Conservation (phyloP, 2,329 filamentous ascomycete genomes). For the Aspergillus vadensis region DNA sequence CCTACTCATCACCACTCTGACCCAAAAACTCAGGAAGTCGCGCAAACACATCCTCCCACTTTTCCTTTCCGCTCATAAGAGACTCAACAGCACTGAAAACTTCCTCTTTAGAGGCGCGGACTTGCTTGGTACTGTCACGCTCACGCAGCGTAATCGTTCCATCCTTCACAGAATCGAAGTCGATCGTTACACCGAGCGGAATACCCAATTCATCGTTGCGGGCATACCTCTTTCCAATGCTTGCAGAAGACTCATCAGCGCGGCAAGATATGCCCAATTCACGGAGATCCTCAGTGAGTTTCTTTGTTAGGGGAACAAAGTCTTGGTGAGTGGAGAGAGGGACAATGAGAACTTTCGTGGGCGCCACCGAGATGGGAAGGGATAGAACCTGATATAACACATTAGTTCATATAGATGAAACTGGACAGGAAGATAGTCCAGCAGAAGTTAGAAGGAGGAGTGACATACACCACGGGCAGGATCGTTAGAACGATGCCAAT, state of each 20-base stretch:
- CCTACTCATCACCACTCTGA: constrained; percentile 54
- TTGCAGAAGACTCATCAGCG: constrained; percentile 86
- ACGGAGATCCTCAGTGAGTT: constrained; percentile 75
- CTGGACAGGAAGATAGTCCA: neutral
- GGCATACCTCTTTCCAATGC: constrained; percentile 91
- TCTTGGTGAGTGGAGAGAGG: constrained; percentile 79
- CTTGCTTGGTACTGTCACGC: constrained; percentile 86
- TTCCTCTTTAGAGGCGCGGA: constrained; percentile 77
- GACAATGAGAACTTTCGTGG: constrained; percentile 90
- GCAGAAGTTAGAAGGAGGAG: neutral
- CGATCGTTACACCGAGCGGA: constrained; percentile 88
- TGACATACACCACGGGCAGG: constrained; percentile 81
- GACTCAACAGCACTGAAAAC: constrained; percentile 73
- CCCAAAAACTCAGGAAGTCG: constrained; percentile 83
- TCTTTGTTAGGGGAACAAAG: constrained; percentile 75
- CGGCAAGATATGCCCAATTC: constrained; percentile 76
- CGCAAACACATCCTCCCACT: constrained; percentile 70
- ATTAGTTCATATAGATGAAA: constrained; percentile 7
- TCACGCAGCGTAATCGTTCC: constrained; percentile 84
- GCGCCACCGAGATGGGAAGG: constrained; percentile 75
- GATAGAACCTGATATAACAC: constrained; percentile 61
- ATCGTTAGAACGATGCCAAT: constrained; percentile 85
- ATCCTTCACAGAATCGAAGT: constrained; percentile 93
- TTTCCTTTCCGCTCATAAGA: constrained; percentile 63
- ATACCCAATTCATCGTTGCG: constrained; percentile 96